A percentile compares a stretch with the other conserved stretches of the same genome.
Conservation (phyloP, 1,139 yeast species). For the Yamadazyma songkhlaensis region DNA sequence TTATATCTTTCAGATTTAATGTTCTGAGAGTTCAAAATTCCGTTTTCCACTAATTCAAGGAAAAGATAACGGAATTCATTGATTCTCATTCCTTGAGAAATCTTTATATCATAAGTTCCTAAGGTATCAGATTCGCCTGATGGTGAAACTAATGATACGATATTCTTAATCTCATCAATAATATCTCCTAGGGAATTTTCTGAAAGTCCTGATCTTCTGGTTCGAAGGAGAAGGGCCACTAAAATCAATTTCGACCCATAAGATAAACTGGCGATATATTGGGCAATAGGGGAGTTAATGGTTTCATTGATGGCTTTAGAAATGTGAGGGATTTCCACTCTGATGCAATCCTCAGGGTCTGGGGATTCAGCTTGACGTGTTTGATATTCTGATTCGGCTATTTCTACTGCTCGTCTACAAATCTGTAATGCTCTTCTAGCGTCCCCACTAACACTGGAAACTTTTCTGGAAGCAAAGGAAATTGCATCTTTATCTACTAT, state of each 20-base stretch:
- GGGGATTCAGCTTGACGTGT: constrained; percentile 2
- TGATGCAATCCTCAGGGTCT: constrained; percentile 24
- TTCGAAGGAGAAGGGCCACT: constrained; percentile 62
- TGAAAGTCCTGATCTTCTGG: constrained; percentile 65
- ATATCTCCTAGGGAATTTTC: constrained; percentile 76
- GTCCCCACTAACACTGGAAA: constrained; percentile 96
- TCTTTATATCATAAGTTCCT: not conserved
- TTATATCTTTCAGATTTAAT: constrained; percentile 66
- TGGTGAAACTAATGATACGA: constrained; percentile 21
- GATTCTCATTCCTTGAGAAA: constrained; percentile 26
- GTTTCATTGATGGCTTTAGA: constrained; percentile 79
- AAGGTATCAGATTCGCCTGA: constrained; percentile 1
- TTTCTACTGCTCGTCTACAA: constrained; percentile 85
- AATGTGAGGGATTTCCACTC: constrained; percentile 68
- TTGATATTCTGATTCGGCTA: constrained; percentile 62
- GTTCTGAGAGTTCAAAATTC: constrained; percentile 67
- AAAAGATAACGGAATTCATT: constrained; percentile 51
- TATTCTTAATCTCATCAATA: constrained; percentile 66
- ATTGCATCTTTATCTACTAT: constrained; percentile 72
- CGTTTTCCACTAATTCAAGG: constrained; percentile 73
- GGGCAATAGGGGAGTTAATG: constrained; percentile 66
- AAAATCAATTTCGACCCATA: constrained; percentile 70
- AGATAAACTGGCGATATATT: constrained; percentile 59
- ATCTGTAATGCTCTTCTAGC: constrained; percentile 91
- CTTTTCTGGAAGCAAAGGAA: constrained; percentile 88